phyloP scores from a whole-genome alignment of 495 filamentous ascomycete genomes.

The Tuber umbilicatum region DNA sequence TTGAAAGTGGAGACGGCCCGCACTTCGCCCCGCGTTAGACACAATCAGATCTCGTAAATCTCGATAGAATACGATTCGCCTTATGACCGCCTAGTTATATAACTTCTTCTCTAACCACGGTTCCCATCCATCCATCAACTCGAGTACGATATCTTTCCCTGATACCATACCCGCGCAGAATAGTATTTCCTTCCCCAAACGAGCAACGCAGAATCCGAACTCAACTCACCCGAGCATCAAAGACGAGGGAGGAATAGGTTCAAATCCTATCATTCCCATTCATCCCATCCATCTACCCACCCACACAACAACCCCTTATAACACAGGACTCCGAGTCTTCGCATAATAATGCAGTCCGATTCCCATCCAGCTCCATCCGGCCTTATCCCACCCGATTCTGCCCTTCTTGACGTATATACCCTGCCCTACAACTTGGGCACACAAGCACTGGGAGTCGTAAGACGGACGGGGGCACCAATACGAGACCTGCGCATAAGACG shows the following conservation, averaged over 20 bases:
- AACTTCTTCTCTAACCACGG: neutral
- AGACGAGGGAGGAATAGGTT: neutral
- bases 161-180: neutral
- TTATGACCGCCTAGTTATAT: neutral
- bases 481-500: neutral
- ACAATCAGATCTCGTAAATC: neutral
- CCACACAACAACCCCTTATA: neutral
- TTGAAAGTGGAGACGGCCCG: neutral
- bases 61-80: neutral
- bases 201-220: neutral
- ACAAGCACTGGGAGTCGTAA: neutral
- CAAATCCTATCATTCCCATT: neutral
- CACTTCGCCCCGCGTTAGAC: neutral
- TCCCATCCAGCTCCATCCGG: neutral
- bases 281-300: neutral
- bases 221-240: neutral
- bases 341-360: neutral
- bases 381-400: neutral
- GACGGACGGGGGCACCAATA: neutral
- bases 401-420: neutral
- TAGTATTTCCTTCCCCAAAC: neutral
- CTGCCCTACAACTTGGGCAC: neutral
- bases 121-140: neutral
- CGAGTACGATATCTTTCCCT: neutral
- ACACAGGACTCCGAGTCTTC: neutral